These are phyloP conservation scores for Apophysomyces sp. DNA, from an alignment of 371 early-diverging fungal genomes.

Conservation along the genomic window DNA sequence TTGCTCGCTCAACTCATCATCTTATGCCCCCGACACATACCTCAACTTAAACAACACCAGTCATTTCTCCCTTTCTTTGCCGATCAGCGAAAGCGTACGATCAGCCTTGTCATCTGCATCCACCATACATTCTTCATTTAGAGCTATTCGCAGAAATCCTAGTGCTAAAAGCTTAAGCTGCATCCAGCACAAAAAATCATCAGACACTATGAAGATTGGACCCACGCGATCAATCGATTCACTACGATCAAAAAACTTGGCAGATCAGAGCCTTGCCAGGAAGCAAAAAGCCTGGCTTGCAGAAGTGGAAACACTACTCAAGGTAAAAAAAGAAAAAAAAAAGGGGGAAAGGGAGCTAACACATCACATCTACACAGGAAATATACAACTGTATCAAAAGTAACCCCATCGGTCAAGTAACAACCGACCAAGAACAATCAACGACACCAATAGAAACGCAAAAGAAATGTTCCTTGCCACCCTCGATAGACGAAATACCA, in stretches of 20 bases:
- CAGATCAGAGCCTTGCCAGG: neutral
- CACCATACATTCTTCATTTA: neutral
- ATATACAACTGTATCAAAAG: neutral
- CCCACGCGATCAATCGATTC: neutral
- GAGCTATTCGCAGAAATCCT: neutral
- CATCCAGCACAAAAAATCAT: neutral
- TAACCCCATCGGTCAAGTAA: neutral
- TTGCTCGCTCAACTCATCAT: neutral
- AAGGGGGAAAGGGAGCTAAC: neutral
- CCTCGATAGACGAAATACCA: too few species aligned
- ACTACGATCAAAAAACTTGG: neutral
- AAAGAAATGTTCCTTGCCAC: neutral
- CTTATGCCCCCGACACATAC: neutral
- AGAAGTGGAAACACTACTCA: constrained; percentile 25
- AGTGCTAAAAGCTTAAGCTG: neutral
- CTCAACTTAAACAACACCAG: neutral
- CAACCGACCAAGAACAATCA: neutral
- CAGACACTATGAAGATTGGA: neutral
- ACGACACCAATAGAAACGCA: neutral
- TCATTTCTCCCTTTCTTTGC: neutral
- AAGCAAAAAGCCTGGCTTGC: constrained; percentile 21
- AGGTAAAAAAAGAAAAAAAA: constrained; percentile 11
- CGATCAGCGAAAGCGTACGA: constrained; percentile 6
- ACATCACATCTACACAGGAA: neutral
- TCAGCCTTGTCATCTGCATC: constrained; percentile 13